Base-by-base conservation (phyloP, 441 rosid genomes). In the Viola pubescens region DNA sequence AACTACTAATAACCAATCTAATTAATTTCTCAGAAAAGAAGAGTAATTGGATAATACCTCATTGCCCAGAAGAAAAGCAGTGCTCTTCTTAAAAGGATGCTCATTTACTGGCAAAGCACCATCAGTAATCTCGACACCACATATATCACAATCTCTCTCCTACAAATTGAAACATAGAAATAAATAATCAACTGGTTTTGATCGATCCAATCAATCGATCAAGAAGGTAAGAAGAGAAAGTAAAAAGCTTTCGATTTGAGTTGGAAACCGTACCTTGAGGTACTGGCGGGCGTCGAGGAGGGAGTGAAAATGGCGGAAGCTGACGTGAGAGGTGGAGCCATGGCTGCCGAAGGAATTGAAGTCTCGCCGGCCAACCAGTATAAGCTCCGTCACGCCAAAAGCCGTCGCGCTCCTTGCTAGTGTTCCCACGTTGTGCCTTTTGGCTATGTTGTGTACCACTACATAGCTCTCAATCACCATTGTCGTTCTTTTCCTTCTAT, bases 281-380 rank as follows among this genome's bases (percentile, higher is more conserved):
- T 77, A 91, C 54, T 55, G 49, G 34, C 86, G 87, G 52, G 94
- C 95, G 2, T 89, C 94, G 61, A 34, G 34, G 51, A 91, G 86
- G 8, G 95, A 85, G 72, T 87, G 83, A 63, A 89, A 91, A 67
- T 87, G 98, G 74, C 95, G 89, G 78, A 89, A 87, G 46, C 75
- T 79, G 65, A 87, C 39, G 76, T 89, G 98, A 48, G 94, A 81
- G 64, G 97, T 76, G 54, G 98, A 89, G 38, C 98, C 98, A 59
- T 89, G 98, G 75, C 97, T 85, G 9, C 98, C 98, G 53, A 92
- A 89, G 65, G 95, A 80, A 71, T 92, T 89, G 78, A 92, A 92
- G 73, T 92, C 97, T 7, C 98, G 70, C 56, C 97, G 95, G 49
- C 98, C 98, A 1, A 85, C 87, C 49, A 92, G 82, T 5, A 92